Base-by-base conservation (phyloP, 2,329 filamentous ascomycete species). In the Corynespora cassiicola region DNA sequence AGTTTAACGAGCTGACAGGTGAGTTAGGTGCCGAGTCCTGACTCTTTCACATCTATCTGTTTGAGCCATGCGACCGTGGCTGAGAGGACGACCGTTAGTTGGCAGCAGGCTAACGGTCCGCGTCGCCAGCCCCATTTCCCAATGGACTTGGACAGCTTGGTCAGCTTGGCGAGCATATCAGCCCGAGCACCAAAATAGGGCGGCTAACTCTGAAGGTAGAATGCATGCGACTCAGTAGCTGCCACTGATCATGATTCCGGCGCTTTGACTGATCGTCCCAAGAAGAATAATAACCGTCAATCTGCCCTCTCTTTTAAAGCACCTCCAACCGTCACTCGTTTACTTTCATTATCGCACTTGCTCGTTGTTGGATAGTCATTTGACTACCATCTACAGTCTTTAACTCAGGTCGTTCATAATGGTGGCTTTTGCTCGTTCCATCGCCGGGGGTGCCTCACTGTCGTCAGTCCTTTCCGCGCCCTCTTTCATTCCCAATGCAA, bases 401-500 rank as follows among this genome's bases (percentile, higher is more conserved):
- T 41, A 27, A 43, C 44, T 33, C 42, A 39, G 50, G 12, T 19
- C 39, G 19, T 22, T 40, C 28, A 52, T 21, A 23, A 61, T 61
- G 57, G 56, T 60, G 36, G 53, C 54, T 12, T 52, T 50, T 56
- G 46, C 54, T 60, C 53, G 47, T 53, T 61, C 57, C 34, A 17
- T 55, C 27, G 51, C 46, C 36, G 45, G 47, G 30, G 40, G 52
- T 39, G 54, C 47, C 17, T 51, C 57, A 5, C 22, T 59, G 31
- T 58, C 56, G 4, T 56, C 54, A 30, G 31, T 46, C 11, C 45
- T 47, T 23, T 34, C 50, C 9, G 39, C 45, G 11, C 38, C 49
- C 11, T 45, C 46, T 9, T 34, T 26, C 35, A 17, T 23, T 27
- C 20, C 17, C 12, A 5, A 12, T 38, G 31, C 11, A 32, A 48